Conservation (phyloP, 768 basidiomycete genomes). For the Trametes cingulata region DNA sequence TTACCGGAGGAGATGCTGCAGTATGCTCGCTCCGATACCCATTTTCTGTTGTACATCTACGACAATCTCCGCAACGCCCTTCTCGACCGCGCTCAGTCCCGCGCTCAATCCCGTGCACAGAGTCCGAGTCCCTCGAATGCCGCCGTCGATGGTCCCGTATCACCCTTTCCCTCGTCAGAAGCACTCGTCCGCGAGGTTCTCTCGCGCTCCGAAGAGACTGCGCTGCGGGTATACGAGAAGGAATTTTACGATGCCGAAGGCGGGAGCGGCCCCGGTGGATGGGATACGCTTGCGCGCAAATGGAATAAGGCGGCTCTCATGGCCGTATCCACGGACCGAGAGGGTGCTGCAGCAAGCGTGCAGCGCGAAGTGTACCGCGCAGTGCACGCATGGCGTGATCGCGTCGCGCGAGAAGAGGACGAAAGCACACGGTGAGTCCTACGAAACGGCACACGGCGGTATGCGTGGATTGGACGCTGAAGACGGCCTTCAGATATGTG, state of each 20-base stretch:
- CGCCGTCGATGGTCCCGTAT: slow-evolving; percentile 24
- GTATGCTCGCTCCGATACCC: slow-evolving; percentile 96
- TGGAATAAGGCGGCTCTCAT: slow-evolving; percentile 71
- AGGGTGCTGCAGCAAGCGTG: slow-evolving; percentile 39
- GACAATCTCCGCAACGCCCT: slow-evolving; percentile 88
- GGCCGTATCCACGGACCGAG: slow-evolving; percentile 36
- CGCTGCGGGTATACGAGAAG: slow-evolving; percentile 66
- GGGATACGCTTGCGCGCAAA: slow-evolving; percentile 75
- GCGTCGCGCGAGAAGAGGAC: slow-evolving; percentile 76
- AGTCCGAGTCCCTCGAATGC: slow-evolving; percentile 35
- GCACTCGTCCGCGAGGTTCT: slow-evolving; percentile 63
- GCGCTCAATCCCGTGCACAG: slow-evolving; percentile 41
- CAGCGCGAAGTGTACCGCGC: slow-evolving; percentile 66
- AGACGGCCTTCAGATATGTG: slow-evolving; percentile 54
- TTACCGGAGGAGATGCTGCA: slow-evolving; percentile 84
- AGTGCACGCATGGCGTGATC: slow-evolving; percentile 85
- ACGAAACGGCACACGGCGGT: background rate
- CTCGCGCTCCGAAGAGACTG: slow-evolving; percentile 73
- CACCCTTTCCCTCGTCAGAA: slow-evolving; percentile 30
- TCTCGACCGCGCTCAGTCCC: slow-evolving; percentile 61
- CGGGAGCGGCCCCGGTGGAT: slow-evolving; percentile 71
- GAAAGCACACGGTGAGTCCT: slow-evolving; percentile 72
- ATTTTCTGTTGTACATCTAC: slow-evolving; percentile 91
- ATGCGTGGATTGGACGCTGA: background rate
- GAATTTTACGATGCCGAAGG: slow-evolving; percentile 67